Evolutionary conservation across 73 alveolate genomes (phyloP).

Genomic region (Tetrahymena elliotti): DNA sequence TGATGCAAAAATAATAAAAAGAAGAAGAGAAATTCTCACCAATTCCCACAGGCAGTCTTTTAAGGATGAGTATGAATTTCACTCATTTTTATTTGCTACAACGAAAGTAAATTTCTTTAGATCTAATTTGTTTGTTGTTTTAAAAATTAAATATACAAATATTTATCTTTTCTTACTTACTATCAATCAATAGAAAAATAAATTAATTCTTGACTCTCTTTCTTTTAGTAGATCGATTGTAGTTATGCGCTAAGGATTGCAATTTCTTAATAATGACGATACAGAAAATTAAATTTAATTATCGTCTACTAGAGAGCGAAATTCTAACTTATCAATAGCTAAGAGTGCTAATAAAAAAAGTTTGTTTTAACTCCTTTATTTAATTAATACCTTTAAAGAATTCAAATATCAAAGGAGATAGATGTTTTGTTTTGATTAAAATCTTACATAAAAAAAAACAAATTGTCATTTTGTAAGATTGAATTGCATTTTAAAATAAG

Average conservation of each 20-base stretch:
- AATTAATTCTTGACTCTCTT: background rate
- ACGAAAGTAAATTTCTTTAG: background rate
- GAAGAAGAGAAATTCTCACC: background rate
- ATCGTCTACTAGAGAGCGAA: background rate
- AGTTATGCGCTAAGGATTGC: background rate
- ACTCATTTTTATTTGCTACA: background rate
- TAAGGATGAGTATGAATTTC: background rate
- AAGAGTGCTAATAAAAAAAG: background rate
- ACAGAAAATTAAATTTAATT: background rate
- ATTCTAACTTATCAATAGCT: background rate
- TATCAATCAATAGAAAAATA: background rate
- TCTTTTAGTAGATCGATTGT: background rate
- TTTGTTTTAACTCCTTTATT: background rate
- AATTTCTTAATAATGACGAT: background rate
- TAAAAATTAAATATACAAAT: background rate
- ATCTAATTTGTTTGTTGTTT: background rate
- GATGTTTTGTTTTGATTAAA: no score
- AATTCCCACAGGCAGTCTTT: background rate
- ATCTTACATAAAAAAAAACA: no score
- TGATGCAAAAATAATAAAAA: no score
- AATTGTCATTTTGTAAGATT: no score
- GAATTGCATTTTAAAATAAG: background rate
- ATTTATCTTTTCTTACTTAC: background rate
- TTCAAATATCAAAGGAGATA: background rate
- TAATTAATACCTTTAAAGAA: background rate